Conservation (phyloP, 495 filamentous ascomycete genomes). For the Penicillium fimorum region DNA sequence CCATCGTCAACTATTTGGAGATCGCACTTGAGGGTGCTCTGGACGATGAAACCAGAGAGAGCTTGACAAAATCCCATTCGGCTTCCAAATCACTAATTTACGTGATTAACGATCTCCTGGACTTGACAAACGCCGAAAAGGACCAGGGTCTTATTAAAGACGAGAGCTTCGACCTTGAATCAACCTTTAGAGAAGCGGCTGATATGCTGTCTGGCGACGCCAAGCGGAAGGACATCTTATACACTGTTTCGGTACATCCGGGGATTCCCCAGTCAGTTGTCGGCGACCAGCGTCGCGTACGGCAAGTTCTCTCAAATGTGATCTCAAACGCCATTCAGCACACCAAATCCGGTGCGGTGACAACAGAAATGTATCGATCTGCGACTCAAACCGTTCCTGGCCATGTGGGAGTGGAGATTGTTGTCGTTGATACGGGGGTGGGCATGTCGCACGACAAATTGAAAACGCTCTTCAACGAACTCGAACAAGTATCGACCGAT, state of each 20-base stretch:
- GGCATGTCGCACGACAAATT: conserved; percentile 74
- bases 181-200: conserved; percentile 73
- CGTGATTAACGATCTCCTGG: conserved; percentile 92
- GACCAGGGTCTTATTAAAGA: conserved; percentile 78
- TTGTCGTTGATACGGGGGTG: conserved; percentile 73
- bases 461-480: conserved; percentile 76
- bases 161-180: conserved; percentile 71
- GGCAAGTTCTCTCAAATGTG: conserved; percentile 80
- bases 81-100: conserved; percentile 96
- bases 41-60: conserved; percentile 82
- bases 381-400: conserved; percentile 33
- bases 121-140: conserved; percentile 86
- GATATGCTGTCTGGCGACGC: conserved; percentile 72
- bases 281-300: conserved; percentile 75
- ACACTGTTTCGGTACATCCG: conserved; percentile 63
- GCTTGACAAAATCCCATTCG: conserved; percentile 71
- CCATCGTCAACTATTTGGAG: conserved; percentile 95
- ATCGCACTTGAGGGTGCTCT: conserved; percentile 85
- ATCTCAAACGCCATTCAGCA: conserved; percentile 85
- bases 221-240: conserved; percentile 69
- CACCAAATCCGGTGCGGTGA: conserved; percentile 67
- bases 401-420: conserved; percentile 65
- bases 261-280: conserved; percentile 68
- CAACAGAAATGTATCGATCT: conserved; percentile 62
- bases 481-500: conserved; percentile 77